Evolutionary conservation across 129 eudicot genomes (phyloP).

Genomic region (Flaveria bidentis): DNA sequence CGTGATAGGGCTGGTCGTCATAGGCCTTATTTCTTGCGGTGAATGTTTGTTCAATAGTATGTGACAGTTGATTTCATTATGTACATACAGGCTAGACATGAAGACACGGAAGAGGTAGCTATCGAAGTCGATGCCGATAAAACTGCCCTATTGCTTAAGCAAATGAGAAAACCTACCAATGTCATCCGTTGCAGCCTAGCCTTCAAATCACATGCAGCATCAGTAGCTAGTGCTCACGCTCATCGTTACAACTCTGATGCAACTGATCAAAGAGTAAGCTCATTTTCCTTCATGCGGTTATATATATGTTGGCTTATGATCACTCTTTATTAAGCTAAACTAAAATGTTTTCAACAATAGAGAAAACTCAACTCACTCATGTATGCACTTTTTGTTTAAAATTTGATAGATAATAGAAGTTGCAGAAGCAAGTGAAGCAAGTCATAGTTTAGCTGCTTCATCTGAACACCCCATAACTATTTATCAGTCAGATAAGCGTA

Average conservation of each 20-base stretch:
- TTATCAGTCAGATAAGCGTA: not conserved
- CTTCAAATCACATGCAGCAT: constrained; percentile 18
- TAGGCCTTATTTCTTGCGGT: no score
- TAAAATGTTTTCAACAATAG: no score
- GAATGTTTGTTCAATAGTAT: no score
- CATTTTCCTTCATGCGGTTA: not conserved
- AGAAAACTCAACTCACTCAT: not conserved
- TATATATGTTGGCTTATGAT: not conserved
- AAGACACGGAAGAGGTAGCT: not conserved
- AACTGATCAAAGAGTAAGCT: constrained; percentile 4
- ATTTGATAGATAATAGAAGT: constrained; percentile 13
- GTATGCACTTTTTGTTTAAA: not conserved
- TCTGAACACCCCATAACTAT: not conserved
- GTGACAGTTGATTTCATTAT: not conserved
- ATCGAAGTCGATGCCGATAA: not conserved
- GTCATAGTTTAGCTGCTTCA: not conserved
- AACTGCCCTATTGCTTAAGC: constrained; percentile 22
- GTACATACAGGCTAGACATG: not conserved
- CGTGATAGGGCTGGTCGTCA: no score
- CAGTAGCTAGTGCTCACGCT: not conserved
- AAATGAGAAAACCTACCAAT: not conserved
- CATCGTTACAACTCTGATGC: not conserved
- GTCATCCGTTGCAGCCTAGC: not conserved
- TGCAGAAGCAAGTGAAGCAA: not conserved
- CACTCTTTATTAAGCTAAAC: no score